Base-by-base conservation (phyloP, 2,329 filamentous ascomycete genomes). In the Calonectria hawksworthii region DNA sequence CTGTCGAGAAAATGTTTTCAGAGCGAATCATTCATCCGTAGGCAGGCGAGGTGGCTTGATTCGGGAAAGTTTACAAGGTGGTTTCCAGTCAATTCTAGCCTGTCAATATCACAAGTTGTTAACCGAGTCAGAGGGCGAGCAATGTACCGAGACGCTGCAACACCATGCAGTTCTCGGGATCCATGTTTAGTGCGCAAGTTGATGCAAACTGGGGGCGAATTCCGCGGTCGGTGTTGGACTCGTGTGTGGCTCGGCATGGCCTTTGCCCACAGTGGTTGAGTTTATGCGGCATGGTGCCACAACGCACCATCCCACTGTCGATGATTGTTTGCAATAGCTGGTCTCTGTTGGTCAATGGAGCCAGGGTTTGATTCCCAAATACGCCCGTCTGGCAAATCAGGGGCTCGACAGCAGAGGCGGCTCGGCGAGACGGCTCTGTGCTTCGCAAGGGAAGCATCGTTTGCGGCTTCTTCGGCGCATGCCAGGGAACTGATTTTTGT, bases 201-300 rank as follows among this genome's bases (percentile, higher is more conserved):
- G 69, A 73, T 77, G 77, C 72, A 77, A 75, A 75, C 70, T 67
- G 67, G 74, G 75, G 78, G 76, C 72, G 56, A 76, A 71, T 77
- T 67, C 68, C 70, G 72, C 74, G 71, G 61, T 66, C n/a, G 51
- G 66, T 75, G 54, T 67, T 69, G 70, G 74, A 56, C 72, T 73
- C 34, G 34, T 59, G 72, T 74, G 68, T 75, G 76, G 76, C 68
- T 75, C 34, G 72, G 70, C 63, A 75, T 73, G 64, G 73, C 63
- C 66, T 52, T 47, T 64, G 74, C 75, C 61, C 61, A 68, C 68
- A 73, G 72, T 51, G 61, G 66, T 73, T 77, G 77, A 75, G 61
- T 73, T 68, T 50, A 61, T 64, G 65, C 36, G 61, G 38, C 41
- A 68, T 73, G 71, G 73, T 79, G 73, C 70, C 76, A 79, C 78